Percentiles rank a stretch among this genome's conserved stretches.
These are phyloP conservation scores for Boletus tomentosulus DNA, from an alignment of 768 basidiomycete species.

Conservation along the genomic window DNA sequence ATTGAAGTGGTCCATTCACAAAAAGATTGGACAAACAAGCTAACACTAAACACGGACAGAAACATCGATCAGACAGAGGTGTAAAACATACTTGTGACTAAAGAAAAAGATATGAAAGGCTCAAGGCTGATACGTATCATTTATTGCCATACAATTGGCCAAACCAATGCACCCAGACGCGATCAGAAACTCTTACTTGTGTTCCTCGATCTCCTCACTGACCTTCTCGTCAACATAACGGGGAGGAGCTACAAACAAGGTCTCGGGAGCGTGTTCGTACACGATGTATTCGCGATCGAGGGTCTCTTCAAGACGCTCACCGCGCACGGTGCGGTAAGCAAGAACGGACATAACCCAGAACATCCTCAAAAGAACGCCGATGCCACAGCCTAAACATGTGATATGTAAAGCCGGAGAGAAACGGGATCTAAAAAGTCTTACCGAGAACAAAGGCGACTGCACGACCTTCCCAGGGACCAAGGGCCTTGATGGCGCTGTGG, in stretches of 20 bases:
- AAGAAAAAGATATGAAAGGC: background rate
- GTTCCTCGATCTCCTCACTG: slow-evolving; percentile 14
- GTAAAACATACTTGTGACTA: slow-evolving; percentile 7
- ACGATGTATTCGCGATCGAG: slow-evolving; percentile 39
- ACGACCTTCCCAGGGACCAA: slow-evolving; percentile 81
- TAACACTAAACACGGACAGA: slow-evolving; percentile 1
- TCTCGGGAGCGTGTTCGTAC: slow-evolving; percentile 46
- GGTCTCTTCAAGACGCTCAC: slow-evolving; percentile 39
- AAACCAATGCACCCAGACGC: background rate
- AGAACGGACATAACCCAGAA: slow-evolving; percentile 69
- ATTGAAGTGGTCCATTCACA: background rate
- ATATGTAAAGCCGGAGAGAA: background rate
- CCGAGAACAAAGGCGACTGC: slow-evolving; percentile 82
- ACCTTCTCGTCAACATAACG: slow-evolving; percentile 58
- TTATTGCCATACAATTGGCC: background rate
- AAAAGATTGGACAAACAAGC: background rate
- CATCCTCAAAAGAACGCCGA: slow-evolving; percentile 80
- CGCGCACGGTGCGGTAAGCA: slow-evolving; percentile 51
- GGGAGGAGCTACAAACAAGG: slow-evolving; percentile 50
- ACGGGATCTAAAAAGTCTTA: slow-evolving; percentile 26
- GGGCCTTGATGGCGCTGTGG: slow-evolving; percentile 58
- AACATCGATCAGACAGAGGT: slow-evolving; percentile 1
- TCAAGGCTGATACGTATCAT: background rate
- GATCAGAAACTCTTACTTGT: slow-evolving; percentile 12
- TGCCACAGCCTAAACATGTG: slow-evolving; percentile 59